Evolutionary conservation across 495 filamentous ascomycete species (phyloP).

Genomic region (Lasiosphaeria ovina): DNA sequence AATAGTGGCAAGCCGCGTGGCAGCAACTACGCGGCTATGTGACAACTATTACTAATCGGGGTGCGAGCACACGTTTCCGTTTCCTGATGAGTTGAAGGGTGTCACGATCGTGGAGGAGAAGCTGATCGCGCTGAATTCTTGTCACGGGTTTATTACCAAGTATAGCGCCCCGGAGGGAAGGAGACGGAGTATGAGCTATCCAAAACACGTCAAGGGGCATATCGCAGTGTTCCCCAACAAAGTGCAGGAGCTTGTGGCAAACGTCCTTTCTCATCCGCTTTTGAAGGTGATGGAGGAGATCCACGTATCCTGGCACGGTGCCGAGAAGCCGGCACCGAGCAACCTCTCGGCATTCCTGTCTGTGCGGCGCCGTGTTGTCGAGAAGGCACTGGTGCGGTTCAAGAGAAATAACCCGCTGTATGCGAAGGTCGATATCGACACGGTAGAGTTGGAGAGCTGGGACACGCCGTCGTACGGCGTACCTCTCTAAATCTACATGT

Average conservation of each 20-base stretch:
- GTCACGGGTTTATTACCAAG: constrained; percentile 15
- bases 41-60: no score
- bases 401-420: constrained; percentile 5
- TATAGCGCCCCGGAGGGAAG: constrained; percentile 7
- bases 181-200: constrained; percentile 7
- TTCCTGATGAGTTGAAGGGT: constrained; percentile 8
- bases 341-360: constrained; percentile 6
- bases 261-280: constrained; percentile 9
- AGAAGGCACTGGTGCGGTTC: constrained; percentile 3
- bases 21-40: no score
- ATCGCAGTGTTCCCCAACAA: constrained; percentile 14
- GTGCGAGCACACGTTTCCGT: no score
- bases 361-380: constrained; percentile 6
- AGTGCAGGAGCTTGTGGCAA: constrained; percentile 8
- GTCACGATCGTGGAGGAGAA: constrained; percentile 11
- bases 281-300: constrained; percentile 13
- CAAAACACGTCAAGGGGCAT: constrained; percentile 12
- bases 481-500: not conserved
- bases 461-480: not conserved
- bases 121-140: constrained; percentile 15
- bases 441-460: constrained; percentile 3
- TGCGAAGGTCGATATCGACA: not conserved
- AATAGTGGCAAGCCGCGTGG: no score
- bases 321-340: constrained; percentile 9
- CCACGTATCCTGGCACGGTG: constrained; percentile 10